A percentile compares a stretch with the other conserved stretches of the same genome.
Conservation (phyloP, 352 stramenopile genomes). For the Pythium rishiriense region DNA sequence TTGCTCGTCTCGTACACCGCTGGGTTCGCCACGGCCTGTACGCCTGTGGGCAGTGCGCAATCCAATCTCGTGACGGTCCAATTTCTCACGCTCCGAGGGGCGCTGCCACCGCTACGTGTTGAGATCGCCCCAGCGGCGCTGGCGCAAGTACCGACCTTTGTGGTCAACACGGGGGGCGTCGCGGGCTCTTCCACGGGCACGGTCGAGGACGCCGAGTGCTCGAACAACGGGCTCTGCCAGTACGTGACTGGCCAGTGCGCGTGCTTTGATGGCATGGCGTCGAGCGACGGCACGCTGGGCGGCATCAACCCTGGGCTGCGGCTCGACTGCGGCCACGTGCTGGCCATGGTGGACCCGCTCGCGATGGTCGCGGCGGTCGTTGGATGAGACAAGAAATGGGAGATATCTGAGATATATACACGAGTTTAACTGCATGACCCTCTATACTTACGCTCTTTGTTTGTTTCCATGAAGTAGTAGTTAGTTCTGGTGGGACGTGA, state of each 20-base stretch:
- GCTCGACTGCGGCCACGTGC: constrained; percentile 65
- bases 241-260: constrained; percentile 47
- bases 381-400: constrained; percentile 1
- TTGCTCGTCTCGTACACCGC: constrained; percentile 60
- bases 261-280: constrained; percentile 77
- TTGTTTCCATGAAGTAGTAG: neutral
- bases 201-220: constrained; percentile 70
- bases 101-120: constrained; percentile 52
- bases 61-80: constrained; percentile 62
- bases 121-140: constrained; percentile 32
- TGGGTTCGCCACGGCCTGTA: constrained; percentile 46
- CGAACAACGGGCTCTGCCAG: constrained; percentile 73
- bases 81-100: constrained; percentile 57
- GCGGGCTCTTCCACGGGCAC: constrained; percentile 53
- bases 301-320: constrained; percentile 42
- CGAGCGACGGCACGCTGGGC: constrained; percentile 43
- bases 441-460: neutral
- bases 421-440: neutral
- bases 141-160: constrained; percentile 39
- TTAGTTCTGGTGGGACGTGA: constrained; percentile 36
- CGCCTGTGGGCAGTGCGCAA: constrained; percentile 22
- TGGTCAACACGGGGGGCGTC: constrained; percentile 57
- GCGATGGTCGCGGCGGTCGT: constrained; percentile 31
- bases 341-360: constrained; percentile 43
- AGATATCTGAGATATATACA: neutral